Base-by-base conservation (phyloP, 192 early-diverging fungal species). In the Backusella luteola region DNA sequence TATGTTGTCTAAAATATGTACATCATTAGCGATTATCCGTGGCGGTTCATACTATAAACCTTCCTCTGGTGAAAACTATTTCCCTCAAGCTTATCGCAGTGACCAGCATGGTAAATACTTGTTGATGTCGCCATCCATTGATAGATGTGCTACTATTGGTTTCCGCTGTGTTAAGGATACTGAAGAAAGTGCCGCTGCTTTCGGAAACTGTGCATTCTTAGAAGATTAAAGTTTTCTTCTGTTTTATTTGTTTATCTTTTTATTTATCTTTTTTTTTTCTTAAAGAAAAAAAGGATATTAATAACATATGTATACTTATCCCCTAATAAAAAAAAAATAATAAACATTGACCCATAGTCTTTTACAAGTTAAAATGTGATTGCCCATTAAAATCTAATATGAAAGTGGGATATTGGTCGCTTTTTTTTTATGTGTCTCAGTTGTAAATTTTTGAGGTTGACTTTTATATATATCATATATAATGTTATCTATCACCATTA, bases 101-200 rank as follows among this genome's bases (percentile, higher is more conserved):
- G 68, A 69, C 8, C 36, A 76, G n/a, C 75, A 76, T 70, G 67
- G 67, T 21, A 76, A 76, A 34, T 76, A 76, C 26, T n/a, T 76
- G n/a, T 34, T 76, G 15, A 76, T 76, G 75, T 52, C 75, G 9
- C 75, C 67, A 29, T 76, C 75, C 1, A 14, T 76, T 23, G 75
- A 76, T 70, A 42, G 75, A 34, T 70, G 63, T 34, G 75, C 67
- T 38, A 69, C 75, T 8, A 76, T 76, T 53, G 75, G 75, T 21
- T 76, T 76, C 75, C 75, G 75, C 7, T 76, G 75, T 70, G 75
- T 76, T 3, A 76, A 69, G n/a, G 75, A 76, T 56, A 76, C 75
- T 0, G 67, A 49, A 32, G 75, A 69, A 15, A 76, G 75, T 70
- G 75, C 75, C 56, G 67, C 75, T 70, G 67, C 35, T 29, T 69